phyloP scores from a whole-genome alignment of 2,329 filamentous ascomycete species.

The Corinectria fuckeliana region DNA sequence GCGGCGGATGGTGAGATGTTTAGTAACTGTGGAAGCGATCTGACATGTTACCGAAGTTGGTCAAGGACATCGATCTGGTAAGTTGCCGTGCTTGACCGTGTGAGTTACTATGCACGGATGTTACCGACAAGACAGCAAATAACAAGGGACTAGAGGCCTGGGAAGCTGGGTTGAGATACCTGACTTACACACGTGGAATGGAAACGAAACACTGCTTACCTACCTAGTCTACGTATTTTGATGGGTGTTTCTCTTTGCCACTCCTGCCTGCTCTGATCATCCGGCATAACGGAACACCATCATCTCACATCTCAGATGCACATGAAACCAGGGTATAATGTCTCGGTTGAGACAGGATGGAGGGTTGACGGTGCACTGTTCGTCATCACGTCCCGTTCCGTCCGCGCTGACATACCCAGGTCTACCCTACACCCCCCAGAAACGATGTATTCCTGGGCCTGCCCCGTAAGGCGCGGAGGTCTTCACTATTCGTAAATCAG shows the following conservation, averaged over 20 bases:
- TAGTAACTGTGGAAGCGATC: too few species aligned
- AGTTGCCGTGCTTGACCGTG: too few species aligned
- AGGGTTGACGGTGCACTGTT: background rate
- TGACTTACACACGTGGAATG: background rate
- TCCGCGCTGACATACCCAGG: slow-evolving; percentile 14
- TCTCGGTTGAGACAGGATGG: background rate
- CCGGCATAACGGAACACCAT: background rate
- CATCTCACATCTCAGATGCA: background rate
- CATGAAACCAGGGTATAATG: slow-evolving; percentile 11
- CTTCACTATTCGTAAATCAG: too few species aligned
- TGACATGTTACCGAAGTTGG: slow-evolving; percentile 15
- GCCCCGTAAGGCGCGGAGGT: background rate
- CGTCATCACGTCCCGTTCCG: slow-evolving; percentile 14
- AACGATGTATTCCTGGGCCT: background rate
- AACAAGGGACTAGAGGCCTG: background rate
- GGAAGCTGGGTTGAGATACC: background rate
- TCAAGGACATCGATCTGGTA: slow-evolving; percentile 3
- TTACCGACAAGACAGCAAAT: too few species aligned
- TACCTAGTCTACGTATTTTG: too few species aligned
- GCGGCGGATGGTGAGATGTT: slow-evolving; percentile 8
- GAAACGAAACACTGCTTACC: background rate
- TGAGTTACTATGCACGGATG: too few species aligned
- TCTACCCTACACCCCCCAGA: slow-evolving; percentile 4
- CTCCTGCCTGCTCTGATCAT: background rate
- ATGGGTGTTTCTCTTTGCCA: background rate